Evolutionary conservation across 2,329 filamentous ascomycete genomes (phyloP), one percentile per base, ranked within the genome.

Genomic region (Dothistroma pini): DNA sequence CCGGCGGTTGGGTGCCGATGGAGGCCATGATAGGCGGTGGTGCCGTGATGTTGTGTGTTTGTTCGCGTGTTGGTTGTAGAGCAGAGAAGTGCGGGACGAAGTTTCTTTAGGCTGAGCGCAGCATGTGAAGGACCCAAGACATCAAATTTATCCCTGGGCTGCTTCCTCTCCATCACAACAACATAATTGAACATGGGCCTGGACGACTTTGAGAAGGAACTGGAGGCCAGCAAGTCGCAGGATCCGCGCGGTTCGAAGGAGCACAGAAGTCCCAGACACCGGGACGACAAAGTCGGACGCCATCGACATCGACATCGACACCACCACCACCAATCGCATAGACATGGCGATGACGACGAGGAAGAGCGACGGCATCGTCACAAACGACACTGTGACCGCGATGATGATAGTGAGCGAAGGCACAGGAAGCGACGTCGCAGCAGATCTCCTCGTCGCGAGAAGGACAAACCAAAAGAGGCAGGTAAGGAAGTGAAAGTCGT

Each of bases 171-270:
- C 58, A 31, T 11, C 44, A 22, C 55, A 55, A 54, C 25, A 47
- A 38, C 29, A 41, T 16, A 16, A 59, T 54, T 25, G 22, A 58
- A 55, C 31, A 87, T 86, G 85, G 81, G 82, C 5, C 73, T 87
- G 61, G 84, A 86, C 67, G 90, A 93, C 60, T 96, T 96, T 62
- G 91, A 96, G 75, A 90, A 88, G 72, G 80, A 86, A 29, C 81
- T 96, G 12, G 89, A 87, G 1, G 83, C 86, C 50, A 86, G 85
- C 66, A 88, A 86, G 55, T 62, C 62, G 60, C 63, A 58, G 6
- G 58, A 66, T 10, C 59, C 62, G 74, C 89, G 88, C 72, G 80
- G 86, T 25, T 80, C 95, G 14, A 88, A 86, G 1, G 83, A 86
- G 51, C 58, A 60, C 58, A 52, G 44, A 60, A 53, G 51, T 21